Conservation (phyloP, 2,329 filamentous ascomycete species). For the Sphaerulina populicola region DNA sequence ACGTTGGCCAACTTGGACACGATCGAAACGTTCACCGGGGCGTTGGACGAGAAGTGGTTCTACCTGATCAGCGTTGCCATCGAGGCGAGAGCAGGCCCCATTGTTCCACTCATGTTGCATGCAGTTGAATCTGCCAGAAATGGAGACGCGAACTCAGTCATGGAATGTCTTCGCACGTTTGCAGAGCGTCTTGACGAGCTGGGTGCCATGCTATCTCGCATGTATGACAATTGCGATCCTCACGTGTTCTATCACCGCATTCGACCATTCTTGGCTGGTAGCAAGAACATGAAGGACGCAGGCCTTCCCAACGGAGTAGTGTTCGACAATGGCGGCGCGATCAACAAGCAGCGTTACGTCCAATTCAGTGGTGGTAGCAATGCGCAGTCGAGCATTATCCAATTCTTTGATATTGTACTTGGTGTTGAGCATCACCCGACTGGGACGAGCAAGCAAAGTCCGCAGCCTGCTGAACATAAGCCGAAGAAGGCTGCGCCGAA, state of each 20-base stretch:
- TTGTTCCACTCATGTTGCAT: constrained; percentile 78
- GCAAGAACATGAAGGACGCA: constrained; percentile 95
- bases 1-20: constrained; percentile 81
- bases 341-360: constrained; percentile 51
- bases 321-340: constrained; percentile 64
- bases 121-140: constrained; percentile 73
- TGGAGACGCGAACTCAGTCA: constrained; percentile 62
- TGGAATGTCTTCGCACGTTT: constrained; percentile 67
- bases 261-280: constrained; percentile 88
- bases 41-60: constrained; percentile 96
- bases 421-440: constrained; percentile 87
- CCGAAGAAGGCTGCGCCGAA: constrained; percentile 48
- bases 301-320: constrained; percentile 79
- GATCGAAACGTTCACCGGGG: constrained; percentile 84
- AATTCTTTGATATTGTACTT: constrained; percentile 91
- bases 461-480: constrained; percentile 40
- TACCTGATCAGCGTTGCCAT: constrained; percentile 94
- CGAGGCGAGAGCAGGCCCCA: constrained; percentile 79
- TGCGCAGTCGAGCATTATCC: constrained; percentile 90
- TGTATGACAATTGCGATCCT: constrained; percentile 94
- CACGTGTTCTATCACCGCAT: constrained; percentile 93
- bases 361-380: constrained; percentile 94
- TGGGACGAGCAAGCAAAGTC: constrained; percentile 52
- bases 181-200: constrained; percentile 84
- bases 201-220: constrained; percentile 66